These are phyloP conservation scores for Paecilomyces dactylethromorphus DNA, from an alignment of 2,329 filamentous ascomycete species.

Conservation along the genomic window DNA sequence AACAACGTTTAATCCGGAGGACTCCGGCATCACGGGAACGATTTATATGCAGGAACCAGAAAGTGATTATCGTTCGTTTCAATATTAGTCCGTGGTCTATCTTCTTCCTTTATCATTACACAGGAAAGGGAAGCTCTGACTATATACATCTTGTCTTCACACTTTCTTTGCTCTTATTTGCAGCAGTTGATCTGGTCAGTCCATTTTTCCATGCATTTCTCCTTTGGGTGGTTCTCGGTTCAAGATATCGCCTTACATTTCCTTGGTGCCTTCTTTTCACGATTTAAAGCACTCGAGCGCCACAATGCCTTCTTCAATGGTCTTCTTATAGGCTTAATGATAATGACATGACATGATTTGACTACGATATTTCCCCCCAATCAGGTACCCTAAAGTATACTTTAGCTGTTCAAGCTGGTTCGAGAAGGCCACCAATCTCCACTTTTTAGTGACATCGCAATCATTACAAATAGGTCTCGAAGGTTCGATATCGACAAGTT, in stretches of 20 bases:
- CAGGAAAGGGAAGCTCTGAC: not conserved
- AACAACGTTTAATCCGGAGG: not conserved
- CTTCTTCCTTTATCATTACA: not conserved
- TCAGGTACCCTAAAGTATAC: not conserved
- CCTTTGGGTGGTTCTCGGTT: not conserved
- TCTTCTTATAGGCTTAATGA: not conserved
- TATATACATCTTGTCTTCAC: not conserved
- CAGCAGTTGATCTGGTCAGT: not conserved
- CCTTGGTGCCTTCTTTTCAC: not conserved
- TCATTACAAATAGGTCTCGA: not conserved
- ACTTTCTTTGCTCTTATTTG: not conserved
- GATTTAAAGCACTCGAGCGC: not conserved
- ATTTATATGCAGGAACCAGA: not conserved
- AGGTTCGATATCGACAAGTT: not conserved
- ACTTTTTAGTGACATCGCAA: not conserved
- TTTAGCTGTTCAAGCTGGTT: not conserved
- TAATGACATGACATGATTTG: not conserved
- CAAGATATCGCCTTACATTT: not conserved
- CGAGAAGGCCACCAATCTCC: not conserved
- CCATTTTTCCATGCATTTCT: not conserved
- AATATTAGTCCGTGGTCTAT: not conserved
- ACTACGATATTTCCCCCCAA: not conserved
- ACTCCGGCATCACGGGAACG: not conserved
- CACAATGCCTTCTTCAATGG: not conserved
- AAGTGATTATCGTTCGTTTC: not conserved